Percentiles rank a stretch among this genome's conserved stretches.
These are phyloP conservation scores for Tuber microsphaerosporum DNA, from an alignment of 495 filamentous ascomycete genomes.

Conservation along the genomic window DNA sequence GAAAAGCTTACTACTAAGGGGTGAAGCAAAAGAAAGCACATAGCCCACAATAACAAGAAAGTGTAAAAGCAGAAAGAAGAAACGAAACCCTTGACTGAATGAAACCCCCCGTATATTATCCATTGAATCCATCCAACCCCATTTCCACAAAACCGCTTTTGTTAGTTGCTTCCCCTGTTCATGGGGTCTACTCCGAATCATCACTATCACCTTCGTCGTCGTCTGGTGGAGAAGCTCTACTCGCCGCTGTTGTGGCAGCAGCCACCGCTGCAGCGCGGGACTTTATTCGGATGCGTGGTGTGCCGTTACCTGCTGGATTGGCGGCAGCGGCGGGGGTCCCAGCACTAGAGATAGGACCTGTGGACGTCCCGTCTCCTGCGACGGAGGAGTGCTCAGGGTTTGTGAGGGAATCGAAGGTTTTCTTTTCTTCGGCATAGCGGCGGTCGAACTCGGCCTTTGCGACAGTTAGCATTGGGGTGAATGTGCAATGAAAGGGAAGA, in stretches of 20 bases:
- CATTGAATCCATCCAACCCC: slow-evolving; percentile 6
- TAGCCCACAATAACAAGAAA: slow-evolving; percentile 9
- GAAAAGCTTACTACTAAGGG: neutral
- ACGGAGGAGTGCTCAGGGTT: slow-evolving; percentile 25
- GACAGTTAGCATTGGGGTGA: slow-evolving; percentile 10
- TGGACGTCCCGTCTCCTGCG: slow-evolving; percentile 32
- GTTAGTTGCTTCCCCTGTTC: neutral
- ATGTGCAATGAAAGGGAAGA: neutral
- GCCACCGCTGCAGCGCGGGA: slow-evolving; percentile 19
- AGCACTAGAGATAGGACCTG: slow-evolving; percentile 30
- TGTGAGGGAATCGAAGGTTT: slow-evolving; percentile 24
- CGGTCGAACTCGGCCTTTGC: slow-evolving; percentile 31
- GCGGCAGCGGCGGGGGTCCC: slow-evolving; percentile 32
- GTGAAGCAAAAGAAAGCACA: neutral
- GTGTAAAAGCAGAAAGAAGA: slow-evolving; percentile 12
- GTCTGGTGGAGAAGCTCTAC: slow-evolving; percentile 29
- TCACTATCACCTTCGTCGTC: slow-evolving; percentile 29
- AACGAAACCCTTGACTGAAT: slow-evolving; percentile 6
- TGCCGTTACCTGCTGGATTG: slow-evolving; percentile 4
- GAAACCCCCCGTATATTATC: neutral
- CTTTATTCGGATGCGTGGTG: slow-evolving; percentile 38
- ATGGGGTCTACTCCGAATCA: slow-evolving; percentile 26
- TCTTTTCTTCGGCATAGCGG: slow-evolving; percentile 36
- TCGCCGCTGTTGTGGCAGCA: slow-evolving; percentile 16
- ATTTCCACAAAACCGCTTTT: slow-evolving; percentile 18